phyloP scores from a whole-genome alignment of 2,329 filamentous ascomycete species.

The Hypoxylon sp. region DNA sequence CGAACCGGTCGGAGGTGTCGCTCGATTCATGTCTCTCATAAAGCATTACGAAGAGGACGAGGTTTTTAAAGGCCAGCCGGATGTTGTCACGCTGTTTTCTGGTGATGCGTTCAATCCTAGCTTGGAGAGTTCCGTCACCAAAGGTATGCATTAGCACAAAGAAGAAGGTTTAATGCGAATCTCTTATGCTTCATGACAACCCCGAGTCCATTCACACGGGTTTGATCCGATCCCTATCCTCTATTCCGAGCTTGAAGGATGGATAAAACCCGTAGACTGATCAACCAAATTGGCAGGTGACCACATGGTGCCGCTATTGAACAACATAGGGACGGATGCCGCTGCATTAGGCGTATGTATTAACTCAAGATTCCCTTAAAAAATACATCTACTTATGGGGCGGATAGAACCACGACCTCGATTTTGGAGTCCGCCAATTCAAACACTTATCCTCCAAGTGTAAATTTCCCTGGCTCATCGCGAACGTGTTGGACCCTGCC shows the following conservation, averaged over 20 bases:
- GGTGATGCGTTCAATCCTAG: conserved; percentile 95
- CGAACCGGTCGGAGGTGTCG: conserved; percentile 85
- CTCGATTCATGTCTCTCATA: conserved; percentile 84
- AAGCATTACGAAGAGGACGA: conserved; percentile 79
- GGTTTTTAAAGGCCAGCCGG: conserved; percentile 73
- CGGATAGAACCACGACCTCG: conserved; percentile 86
- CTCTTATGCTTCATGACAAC: not conserved
- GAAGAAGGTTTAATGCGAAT: not conserved
- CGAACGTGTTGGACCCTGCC: conserved; percentile 88
- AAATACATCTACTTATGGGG: conserved; percentile 34
- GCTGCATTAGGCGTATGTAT: conserved; percentile 83
- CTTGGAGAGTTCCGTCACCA: conserved; percentile 89
- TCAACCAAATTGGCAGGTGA: conserved; percentile 63
- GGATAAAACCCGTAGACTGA: conserved; percentile 20
- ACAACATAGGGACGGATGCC: conserved; percentile 81
- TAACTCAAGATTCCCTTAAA: not conserved
- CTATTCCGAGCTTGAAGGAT: not conserved
- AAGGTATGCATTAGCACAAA: conserved; percentile 68
- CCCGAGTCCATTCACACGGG: not conserved
- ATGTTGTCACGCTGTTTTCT: conserved; percentile 85
- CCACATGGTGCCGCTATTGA: conserved; percentile 91
- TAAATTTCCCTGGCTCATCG: conserved; percentile 89
- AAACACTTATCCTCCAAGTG: conserved; percentile 80
- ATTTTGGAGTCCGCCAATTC: conserved; percentile 90
- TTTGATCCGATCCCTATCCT: not conserved